A percentile compares a stretch with the other conserved stretches of the same genome.
Conservation (phyloP, 106 monocot genomes). For the Gastrodia elata region DNA sequence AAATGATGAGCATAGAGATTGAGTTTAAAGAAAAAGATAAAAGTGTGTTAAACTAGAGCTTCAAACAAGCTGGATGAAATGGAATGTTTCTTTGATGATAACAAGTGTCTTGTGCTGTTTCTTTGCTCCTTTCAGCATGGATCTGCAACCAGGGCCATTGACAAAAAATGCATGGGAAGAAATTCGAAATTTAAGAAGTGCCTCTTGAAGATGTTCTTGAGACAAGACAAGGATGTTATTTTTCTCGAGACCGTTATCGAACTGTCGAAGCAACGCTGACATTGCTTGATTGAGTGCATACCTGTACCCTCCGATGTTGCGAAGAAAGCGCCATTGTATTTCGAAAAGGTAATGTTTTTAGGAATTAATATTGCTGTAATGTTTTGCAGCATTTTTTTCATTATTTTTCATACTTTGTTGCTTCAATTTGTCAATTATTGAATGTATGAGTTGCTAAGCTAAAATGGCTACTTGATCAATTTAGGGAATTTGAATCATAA, state of each 20-base stretch:
- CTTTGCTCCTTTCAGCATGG: conserved; percentile 51
- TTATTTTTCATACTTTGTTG: no score
- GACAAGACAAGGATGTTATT: conserved; percentile 70
- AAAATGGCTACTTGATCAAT: no score
- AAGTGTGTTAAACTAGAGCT: no score
- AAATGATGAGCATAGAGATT: no score
- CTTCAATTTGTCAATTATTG: no score
- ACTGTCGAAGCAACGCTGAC: conserved; percentile 64
- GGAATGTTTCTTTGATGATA: no score
- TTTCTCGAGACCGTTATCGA: conserved; percentile 83
- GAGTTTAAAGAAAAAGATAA: no score
- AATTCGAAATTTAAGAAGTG: conserved; percentile 95
- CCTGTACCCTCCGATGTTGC: conserved; percentile 64
- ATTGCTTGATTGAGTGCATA: conserved; percentile 88
- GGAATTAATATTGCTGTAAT: no score
- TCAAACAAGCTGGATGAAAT: no score
- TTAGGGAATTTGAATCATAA: no score
- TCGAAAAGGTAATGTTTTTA: conserved; percentile 98
- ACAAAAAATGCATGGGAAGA: conserved; percentile 77
- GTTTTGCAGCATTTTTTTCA: no score
- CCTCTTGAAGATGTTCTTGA: conserved; percentile 81
- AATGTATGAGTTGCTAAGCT: no score
- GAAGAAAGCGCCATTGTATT: conserved; percentile 77
- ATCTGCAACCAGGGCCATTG: conserved; percentile 52
- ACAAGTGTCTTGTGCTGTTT: not conserved